These are phyloP conservation scores for Calonectria pseudoreteaudii DNA, from an alignment of 2,329 filamentous ascomycete genomes.

Conservation along the genomic window DNA sequence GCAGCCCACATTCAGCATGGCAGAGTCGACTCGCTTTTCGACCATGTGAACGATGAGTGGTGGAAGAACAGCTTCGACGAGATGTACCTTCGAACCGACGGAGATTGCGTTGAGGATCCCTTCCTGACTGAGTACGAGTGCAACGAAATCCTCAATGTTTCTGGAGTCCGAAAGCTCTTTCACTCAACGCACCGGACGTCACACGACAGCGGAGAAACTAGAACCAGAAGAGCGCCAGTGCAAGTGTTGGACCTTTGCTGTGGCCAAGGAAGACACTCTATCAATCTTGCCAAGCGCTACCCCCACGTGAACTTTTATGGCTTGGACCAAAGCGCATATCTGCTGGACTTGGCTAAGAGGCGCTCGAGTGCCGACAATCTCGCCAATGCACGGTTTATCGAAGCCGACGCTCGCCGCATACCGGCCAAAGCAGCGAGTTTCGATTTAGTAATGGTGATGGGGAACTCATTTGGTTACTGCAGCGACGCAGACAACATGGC, in stretches of 20 bases:
- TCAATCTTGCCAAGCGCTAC: not conserved
- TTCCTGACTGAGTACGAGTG: not conserved
- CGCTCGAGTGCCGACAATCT: not conserved
- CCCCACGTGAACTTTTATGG: conserved; percentile 1
- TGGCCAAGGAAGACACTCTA: not conserved
- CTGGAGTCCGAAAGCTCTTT: not conserved
- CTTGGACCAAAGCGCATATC: not conserved
- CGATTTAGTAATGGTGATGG: not conserved
- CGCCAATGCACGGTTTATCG: not conserved
- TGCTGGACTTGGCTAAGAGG: not conserved
- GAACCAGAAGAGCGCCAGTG: not conserved
- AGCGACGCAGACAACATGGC: not conserved
- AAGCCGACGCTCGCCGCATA: not conserved
- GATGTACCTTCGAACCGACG: not conserved
- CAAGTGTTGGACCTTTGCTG: not conserved
- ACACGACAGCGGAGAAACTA: not conserved
- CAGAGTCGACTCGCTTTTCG: not conserved
- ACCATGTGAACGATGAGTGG: not conserved
- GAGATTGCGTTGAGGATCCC: not conserved
- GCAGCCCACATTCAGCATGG: not conserved
- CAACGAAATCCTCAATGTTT: not conserved
- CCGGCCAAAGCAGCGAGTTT: not conserved
- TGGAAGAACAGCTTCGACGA: conserved; percentile 5
- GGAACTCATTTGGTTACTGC: conserved; percentile 2
- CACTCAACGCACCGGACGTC: not conserved